Evolutionary conservation across 768 basidiomycete genomes (phyloP).

Genomic region (Jaapia argillacea): DNA sequence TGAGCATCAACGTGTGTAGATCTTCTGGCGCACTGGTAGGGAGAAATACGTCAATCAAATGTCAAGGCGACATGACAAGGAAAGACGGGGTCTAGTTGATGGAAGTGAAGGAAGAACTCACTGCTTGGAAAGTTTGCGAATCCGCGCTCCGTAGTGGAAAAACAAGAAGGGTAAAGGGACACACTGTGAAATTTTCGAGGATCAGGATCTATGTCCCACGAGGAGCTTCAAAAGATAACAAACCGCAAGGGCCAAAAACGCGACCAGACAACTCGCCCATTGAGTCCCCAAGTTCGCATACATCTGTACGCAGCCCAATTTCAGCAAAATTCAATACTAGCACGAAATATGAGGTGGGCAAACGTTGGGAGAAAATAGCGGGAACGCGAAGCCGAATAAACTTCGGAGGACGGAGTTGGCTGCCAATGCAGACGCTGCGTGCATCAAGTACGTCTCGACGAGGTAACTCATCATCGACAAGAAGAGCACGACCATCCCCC

Average conservation of each 20-base stretch:
- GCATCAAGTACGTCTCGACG: slow-evolving; percentile 24
- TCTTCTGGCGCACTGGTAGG: too few relatives aligned
- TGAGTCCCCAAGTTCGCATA: slow-evolving; percentile 8
- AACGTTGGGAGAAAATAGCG: slow-evolving; percentile 10
- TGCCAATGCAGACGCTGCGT: slow-evolving; percentile 24
- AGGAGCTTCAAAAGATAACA: too few relatives aligned
- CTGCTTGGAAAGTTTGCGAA: not conserved
- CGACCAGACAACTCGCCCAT: slow-evolving; percentile 10
- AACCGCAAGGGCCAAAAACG: slow-evolving; percentile 7
- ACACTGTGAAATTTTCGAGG: too few relatives aligned
- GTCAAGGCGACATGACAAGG: too few relatives aligned
- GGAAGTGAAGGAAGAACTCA: too few relatives aligned
- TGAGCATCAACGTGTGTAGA: too few relatives aligned
- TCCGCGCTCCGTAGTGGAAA: slow-evolving; percentile 15
- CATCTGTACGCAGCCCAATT: too few relatives aligned
- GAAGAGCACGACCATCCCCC: slow-evolving; percentile 25
- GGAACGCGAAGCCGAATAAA: slow-evolving; percentile 26
- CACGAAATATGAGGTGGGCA: too few relatives aligned
- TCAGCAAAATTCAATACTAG: too few relatives aligned
- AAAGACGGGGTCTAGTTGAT: too few relatives aligned
- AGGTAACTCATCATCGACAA: slow-evolving; percentile 23
- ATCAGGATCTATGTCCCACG: too few relatives aligned
- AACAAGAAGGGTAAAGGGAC: slow-evolving; percentile 11
- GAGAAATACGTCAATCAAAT: too few relatives aligned
- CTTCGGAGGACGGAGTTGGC: slow-evolving; percentile 28